Evolutionary conservation across 495 filamentous ascomycete species (phyloP).

Genomic region (Penicillium samsonianum): DNA sequence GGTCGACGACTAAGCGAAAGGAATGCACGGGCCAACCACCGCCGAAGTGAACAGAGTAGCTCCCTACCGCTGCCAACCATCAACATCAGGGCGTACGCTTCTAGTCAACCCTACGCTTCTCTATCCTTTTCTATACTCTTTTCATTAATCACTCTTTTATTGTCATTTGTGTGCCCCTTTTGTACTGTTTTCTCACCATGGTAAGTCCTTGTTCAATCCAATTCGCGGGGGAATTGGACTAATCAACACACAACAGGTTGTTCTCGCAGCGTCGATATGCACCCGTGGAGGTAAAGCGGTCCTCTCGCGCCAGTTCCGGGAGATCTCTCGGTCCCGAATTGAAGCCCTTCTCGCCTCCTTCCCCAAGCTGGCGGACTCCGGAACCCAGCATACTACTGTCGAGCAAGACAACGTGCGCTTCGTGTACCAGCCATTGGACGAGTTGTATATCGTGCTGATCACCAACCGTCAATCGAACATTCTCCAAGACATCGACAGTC

Average conservation of each 20-base stretch:
- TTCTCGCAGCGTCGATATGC: constrained; percentile 98
- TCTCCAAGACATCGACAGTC: constrained; percentile 95
- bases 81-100: constrained; percentile 27
- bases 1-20: constrained; percentile 43
- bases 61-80: constrained; percentile 35
- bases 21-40: constrained; percentile 42
- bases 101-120: constrained; percentile 6
- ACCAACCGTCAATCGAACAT: constrained; percentile 99
- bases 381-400: constrained; percentile 94
- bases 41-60: constrained; percentile 51
- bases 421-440: constrained; percentile 97
- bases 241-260: constrained; percentile 64
- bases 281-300: constrained; percentile 97
- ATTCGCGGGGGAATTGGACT: constrained; percentile 20
- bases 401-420: constrained; percentile 99
- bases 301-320: constrained; percentile 92
- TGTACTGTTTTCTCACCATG: constrained; percentile 22
- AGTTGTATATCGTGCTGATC: constrained; percentile 98
- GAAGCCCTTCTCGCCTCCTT: constrained; percentile 96
- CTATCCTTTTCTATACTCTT: constrained; percentile 12
- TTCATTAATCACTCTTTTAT: constrained; percentile 14
- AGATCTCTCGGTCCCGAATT: constrained; percentile 92
- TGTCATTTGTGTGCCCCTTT: constrained; percentile 2
- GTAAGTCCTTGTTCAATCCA: constrained; percentile 11
- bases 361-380: constrained; percentile 91